Evolutionary conservation across 371 early-diverging fungal species (phyloP), one percentile per base, ranked within the genome.

Genomic region (Apophysomyces sp.): DNA sequence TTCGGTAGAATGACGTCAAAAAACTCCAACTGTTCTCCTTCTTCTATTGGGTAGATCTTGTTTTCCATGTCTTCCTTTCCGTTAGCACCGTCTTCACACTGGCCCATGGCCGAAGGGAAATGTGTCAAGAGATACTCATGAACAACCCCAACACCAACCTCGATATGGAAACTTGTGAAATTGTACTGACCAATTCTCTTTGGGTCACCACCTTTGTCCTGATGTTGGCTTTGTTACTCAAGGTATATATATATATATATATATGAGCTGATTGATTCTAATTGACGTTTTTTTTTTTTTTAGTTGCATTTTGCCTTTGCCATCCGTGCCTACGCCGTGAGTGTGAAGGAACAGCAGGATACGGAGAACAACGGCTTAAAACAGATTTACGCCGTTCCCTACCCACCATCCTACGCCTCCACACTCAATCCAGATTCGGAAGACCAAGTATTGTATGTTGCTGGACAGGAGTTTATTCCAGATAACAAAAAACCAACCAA

Each of bases 271-370:
- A n/a, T n/a, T n/a, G n/a, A n/a, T n/a, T n/a, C n/a, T n/a, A n/a
- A n/a, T n/a, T n/a, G 8, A 5, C 18, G 21, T 6, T 21, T 56
- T 27, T 40, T 30, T 21, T 59, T 21, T 21, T 34, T 26, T 26
- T 61, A 72, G 70, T 68, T 78, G 61, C 79, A 78, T 34, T 78
- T 70, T 60, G 79, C 76, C 18, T 70, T 78, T 51, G 79, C 79
- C 39, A 74, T 78, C 53, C 76, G 71, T 29, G 49, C 71, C 29
- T 78, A 78, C 51, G 66, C 62, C 21, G 65, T 62, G 7, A 65
- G 44, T 37, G 69, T 74, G 29, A 60, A 66, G 39, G 61, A 61
- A 15, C 55, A 66, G 31, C 31, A 66, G 27, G 59, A 63, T 5
- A 52, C 63, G 28, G 55, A 54, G 18, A 55, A 60, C 6, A 13